phyloP scores from a whole-genome alignment of 768 basidiomycete genomes.

The Hortiboletus flavorubellus region DNA sequence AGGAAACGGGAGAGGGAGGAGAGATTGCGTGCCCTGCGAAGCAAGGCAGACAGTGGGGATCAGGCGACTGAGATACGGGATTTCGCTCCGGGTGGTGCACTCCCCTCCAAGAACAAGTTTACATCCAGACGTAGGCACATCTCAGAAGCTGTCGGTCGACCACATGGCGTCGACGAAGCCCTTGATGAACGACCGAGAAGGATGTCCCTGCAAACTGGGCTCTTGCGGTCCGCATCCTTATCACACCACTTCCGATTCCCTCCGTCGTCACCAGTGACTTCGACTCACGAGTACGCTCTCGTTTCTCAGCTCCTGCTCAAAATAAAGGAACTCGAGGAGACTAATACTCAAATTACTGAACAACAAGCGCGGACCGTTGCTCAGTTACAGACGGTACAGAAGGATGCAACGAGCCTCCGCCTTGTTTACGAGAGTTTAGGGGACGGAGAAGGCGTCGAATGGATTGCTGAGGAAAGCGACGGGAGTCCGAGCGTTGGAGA shows the following conservation, averaged over 20 bases:
- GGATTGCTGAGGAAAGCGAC: conserved; percentile 44
- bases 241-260: conserved; percentile 18
- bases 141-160: conserved; percentile 24
- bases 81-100: conserved; percentile 60
- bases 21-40: conserved; percentile 52
- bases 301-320: conserved; percentile 71
- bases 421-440: conserved; percentile 67
- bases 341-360: conserved; percentile 61
- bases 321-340: conserved; percentile 72
- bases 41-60: conserved; percentile 31
- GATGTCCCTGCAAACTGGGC: conserved; percentile 16
- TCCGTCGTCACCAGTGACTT: conserved; percentile 11
- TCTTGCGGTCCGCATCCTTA: conserved; percentile 27
- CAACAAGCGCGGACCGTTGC: conserved; percentile 61
- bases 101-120: conserved; percentile 27
- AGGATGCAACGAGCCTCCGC: conserved; percentile 67
- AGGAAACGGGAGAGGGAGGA: conserved; percentile 42
- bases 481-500: conserved; percentile 25
- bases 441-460: conserved; percentile 44
- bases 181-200: conserved; percentile 17
- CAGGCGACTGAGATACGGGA: conserved; percentile 41
- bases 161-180: conserved; percentile 5
- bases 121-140: conserved; percentile 27
- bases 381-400: conserved; percentile 65
- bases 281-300: conserved; percentile 45